A percentile compares a stretch with the other conserved stretches of the same genome.
Evolutionary conservation across 2,329 filamentous ascomycete species (phyloP).

Genomic region (Sporothrix variecibatus): DNA sequence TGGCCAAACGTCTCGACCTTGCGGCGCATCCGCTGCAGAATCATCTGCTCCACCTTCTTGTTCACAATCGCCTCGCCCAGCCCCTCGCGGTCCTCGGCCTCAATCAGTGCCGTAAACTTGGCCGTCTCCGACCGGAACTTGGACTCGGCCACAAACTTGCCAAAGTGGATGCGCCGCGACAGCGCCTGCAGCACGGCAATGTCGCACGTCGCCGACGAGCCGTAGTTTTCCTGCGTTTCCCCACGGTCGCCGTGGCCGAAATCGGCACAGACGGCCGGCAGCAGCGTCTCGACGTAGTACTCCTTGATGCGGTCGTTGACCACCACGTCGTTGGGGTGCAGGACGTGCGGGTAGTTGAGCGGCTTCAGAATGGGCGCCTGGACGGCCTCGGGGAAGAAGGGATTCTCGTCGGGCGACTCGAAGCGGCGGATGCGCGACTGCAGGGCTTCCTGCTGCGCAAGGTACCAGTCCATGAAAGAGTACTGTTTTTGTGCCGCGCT

Average conservation of each 20-base stretch:
- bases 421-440: constrained; percentile 94
- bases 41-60: constrained; percentile 82
- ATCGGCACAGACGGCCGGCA: constrained; percentile 80
- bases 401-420: constrained; percentile 94
- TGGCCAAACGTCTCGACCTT: constrained; percentile 95
- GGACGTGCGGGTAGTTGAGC: constrained; percentile 82
- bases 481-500: constrained; percentile 51
- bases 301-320: constrained; percentile 85
- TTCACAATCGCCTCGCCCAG: constrained; percentile 93
- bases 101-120: constrained; percentile 79
- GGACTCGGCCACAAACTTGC: constrained; percentile 95
- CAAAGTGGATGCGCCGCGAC: constrained; percentile 90
- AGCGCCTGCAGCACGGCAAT: constrained; percentile 87
- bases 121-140: constrained; percentile 87
- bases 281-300: constrained; percentile 79
- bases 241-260: constrained; percentile 77
- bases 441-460: constrained; percentile 83
- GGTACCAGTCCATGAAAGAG: constrained; percentile 92
- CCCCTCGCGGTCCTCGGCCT: constrained; percentile 73
- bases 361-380: constrained; percentile 82
- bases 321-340: constrained; percentile 86
- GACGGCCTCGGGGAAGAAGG: constrained; percentile 86
- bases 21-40: constrained; percentile 79
- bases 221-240: constrained; percentile 91
- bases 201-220: constrained; percentile 86